Percentiles rank a stretch among this genome's conserved stretches.
phyloP scores from a whole-genome alignment of 148 eudicot species.

The Agrostemma githago region DNA sequence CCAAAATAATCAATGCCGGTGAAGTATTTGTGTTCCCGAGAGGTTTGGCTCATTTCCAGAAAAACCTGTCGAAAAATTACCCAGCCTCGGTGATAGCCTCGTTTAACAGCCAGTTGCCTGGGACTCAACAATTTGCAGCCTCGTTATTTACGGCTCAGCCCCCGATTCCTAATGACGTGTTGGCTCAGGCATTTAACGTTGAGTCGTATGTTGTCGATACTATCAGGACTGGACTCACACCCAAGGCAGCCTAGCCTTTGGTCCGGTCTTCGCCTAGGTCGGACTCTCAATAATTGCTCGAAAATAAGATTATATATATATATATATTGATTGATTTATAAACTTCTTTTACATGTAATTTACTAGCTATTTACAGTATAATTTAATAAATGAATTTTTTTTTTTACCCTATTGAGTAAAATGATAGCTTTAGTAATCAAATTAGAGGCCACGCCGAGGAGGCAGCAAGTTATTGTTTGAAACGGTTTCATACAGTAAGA shows the following conservation, averaged over 20 bases:
- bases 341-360: no score
- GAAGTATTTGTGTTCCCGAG: slow-evolving; percentile 29
- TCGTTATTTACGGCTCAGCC: slow-evolving; percentile 29
- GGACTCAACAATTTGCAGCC: slow-evolving; percentile 28
- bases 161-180: slow-evolving; percentile 26
- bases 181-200: slow-evolving; percentile 29
- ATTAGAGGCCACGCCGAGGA: no score
- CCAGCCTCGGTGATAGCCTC: slow-evolving; percentile 26
- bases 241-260: slow-evolving; percentile 2
- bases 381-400: no score
- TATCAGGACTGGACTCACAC: slow-evolving; percentile 20
- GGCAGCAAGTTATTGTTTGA: no score
- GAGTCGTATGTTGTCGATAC: slow-evolving; percentile 20
- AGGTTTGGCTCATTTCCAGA: slow-evolving; percentile 29
- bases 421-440: no score
- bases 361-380: no score
- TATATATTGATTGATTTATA: no score
- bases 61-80: slow-evolving; percentile 11
- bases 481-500: no score
- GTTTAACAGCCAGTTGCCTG: slow-evolving; percentile 32
- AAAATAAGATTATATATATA: no score
- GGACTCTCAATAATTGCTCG: no score
- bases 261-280: neutral
- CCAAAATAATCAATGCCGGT: slow-evolving; percentile 21
- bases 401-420: neutral